Percentiles rank a stretch among this genome's conserved stretches.
phyloP scores from a whole-genome alignment of 805 yeast genomes.

The Komagataella pseudopastoris region DNA sequence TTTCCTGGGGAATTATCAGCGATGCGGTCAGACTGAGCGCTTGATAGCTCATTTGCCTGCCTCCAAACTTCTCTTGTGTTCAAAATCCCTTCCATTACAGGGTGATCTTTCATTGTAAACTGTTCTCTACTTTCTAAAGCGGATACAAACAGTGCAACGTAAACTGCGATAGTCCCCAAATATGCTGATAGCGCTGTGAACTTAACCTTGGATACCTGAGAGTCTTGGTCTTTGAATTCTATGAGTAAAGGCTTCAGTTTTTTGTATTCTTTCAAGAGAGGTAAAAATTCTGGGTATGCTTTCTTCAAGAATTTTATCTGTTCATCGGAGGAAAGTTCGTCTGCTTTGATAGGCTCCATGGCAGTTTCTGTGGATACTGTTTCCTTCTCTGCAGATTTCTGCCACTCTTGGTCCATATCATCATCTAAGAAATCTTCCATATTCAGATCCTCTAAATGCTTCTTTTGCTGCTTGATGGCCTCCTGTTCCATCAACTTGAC shows the following conservation, averaged over 20 bases:
- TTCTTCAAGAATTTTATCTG: conserved; percentile 39
- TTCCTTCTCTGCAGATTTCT: conserved; percentile 34
- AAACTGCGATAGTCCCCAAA: conserved; percentile 64
- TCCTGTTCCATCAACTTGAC: conserved; percentile 75
- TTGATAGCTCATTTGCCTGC: conserved; percentile 50
- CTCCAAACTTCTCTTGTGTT: conserved; percentile 83
- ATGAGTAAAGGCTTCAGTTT: conserved; percentile 27
- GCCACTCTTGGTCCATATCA: conserved; percentile 73
- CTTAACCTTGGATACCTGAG: conserved; percentile 34
- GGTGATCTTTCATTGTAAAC: conserved; percentile 64
- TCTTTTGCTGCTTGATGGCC: conserved; percentile 76
- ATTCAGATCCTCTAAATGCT: conserved; percentile 60
- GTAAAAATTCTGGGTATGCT: conserved; percentile 74
- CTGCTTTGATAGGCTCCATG: conserved; percentile 12
- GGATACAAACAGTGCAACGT: conserved; percentile 61
- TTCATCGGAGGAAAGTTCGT: conserved; percentile 29
- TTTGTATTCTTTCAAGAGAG: conserved; percentile 51
- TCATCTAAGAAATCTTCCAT: conserved; percentile 72
- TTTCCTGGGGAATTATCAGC: conserved; percentile 9
- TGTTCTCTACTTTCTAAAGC: conserved; percentile 36
- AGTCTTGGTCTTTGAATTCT: conserved; percentile 17
- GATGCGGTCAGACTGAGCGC: conserved; percentile 13
- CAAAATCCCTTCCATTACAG: conserved; percentile 78
- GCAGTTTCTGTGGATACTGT: conserved; percentile 24
- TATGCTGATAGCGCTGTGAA: conserved; percentile 65